Evolutionary conservation across 441 rosid genomes (phyloP).

Genomic region (Corymbia calophylla): DNA sequence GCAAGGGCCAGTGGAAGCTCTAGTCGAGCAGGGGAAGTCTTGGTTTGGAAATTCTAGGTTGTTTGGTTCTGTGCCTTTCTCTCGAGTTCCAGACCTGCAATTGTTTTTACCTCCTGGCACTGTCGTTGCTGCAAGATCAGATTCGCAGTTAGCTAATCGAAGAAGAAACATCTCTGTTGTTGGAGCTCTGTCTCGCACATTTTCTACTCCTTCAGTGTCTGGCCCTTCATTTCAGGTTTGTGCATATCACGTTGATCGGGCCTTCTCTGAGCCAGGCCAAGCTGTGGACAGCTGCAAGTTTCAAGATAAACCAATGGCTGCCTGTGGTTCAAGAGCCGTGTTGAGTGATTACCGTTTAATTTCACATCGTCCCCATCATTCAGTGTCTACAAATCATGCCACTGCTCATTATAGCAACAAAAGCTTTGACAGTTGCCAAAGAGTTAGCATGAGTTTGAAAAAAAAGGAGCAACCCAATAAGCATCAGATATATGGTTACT

Average conservation of each 20-base stretch:
- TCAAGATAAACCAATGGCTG: slow-evolving; percentile 36
- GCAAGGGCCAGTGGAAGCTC: slow-evolving; percentile 29
- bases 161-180: slow-evolving; percentile 69
- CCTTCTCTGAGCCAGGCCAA: slow-evolving; percentile 30
- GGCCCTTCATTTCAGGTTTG: slow-evolving; percentile 85
- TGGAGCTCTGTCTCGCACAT: slow-evolving; percentile 65
- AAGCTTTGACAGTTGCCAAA: slow-evolving; percentile 24
- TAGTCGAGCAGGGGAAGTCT: slow-evolving; percentile 49
- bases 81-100: slow-evolving; percentile 36
- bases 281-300: slow-evolving; percentile 16
- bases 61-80: slow-evolving; percentile 36
- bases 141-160: slow-evolving; percentile 37
- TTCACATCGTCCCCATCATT: slow-evolving; percentile 22
- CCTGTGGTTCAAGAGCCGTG: slow-evolving; percentile 29
- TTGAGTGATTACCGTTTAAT: slow-evolving; percentile 25
- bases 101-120: slow-evolving; percentile 38
- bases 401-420: slow-evolving; percentile 22
- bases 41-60: slow-evolving; percentile 40
- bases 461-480: slow-evolving; percentile 33
- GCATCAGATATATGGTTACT: slow-evolving; percentile 39
- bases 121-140: slow-evolving; percentile 41
- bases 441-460: slow-evolving; percentile 52
- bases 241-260: slow-evolving; percentile 72
- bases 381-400: slow-evolving; percentile 11
- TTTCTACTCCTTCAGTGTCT: slow-evolving; percentile 88